Base-by-base conservation (phyloP, 1,284 basidiomycete species). In the Kalmanozyma brasiliensis region DNA sequence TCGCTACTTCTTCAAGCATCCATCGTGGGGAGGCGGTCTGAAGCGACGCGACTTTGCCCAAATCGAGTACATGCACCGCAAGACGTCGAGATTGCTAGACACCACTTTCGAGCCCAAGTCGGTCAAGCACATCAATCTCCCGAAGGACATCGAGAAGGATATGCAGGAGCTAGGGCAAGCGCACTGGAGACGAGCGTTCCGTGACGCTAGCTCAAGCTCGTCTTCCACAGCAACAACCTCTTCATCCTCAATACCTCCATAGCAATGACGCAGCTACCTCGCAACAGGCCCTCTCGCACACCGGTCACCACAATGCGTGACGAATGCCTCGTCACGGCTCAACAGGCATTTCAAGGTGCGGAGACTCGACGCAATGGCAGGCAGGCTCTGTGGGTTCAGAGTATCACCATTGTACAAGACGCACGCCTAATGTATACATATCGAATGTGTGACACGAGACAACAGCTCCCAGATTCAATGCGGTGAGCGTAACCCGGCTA, bases 1-100 rank as follows among this genome's bases (percentile, higher is more conserved):
- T 29, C 79, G 80, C 19, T 78, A 82, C 58, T 77, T 75, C 41
- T 82, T 82, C 47, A 68, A 73, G 23, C 76, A 77, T 49, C 80
- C 80, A 1, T 64, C 62, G 4, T 71, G 70, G 69, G 79, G 79
- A 32, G 79, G 79, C 20, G 75, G 73, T 8, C 46, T 82, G 4
- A 51, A 55, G 8, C 59, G 67, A 37, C 52, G 75, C 24, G 79
- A 82, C 58, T 81, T 82, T 52, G 49, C 67, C 2, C 77, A 77
- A 22, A 73, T 82, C 38, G 80, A 82, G 38, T 80, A 81, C 62
- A 67, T 82, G 69, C 67, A 74, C 49, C 68, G 80, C 17, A 73
- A 74, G 23, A 77, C 65, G 17, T 47, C 52, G 16, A 63, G 70
- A 19, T 66, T 79, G 46, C 38, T 82, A 3, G 75, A 80, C 3